Evolutionary conservation across 2,329 filamentous ascomycete genomes (phyloP), one percentile per base, ranked within the genome.

Genomic region (Penicillium hesseltinei): DNA sequence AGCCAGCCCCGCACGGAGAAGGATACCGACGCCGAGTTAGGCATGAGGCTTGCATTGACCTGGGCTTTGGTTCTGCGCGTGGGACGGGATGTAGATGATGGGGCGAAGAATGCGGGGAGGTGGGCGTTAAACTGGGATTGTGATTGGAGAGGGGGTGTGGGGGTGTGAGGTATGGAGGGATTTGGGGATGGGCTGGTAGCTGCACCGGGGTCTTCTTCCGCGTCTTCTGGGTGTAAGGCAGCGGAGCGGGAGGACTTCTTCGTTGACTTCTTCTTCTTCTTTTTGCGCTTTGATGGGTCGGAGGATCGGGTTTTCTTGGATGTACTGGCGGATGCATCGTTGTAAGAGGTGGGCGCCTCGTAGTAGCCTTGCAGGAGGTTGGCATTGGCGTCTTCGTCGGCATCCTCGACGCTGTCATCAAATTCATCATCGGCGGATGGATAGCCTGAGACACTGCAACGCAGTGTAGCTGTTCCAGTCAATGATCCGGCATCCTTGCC

Each of bases 21-120:
- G 4, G 88, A 91, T 57, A 91, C 84, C 2, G 86, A 84, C 4
- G 88, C 88, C 39, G 89, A 91, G 62, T 84, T 89, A 17, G 90
- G 90, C 90, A 94, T 93, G 36, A 92, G 77, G 13, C 87, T 85
- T 72, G 87, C 87, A 72, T 91, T 90, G 68, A 88, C 84, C 56
- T 87, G 86, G 23, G 83, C 75, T 73, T 72, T 71, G 56, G 63
- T 66, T 63, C 68, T 66, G 51, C 70, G 70, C 11, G 67, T 57
- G 7, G 69, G 58, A 25, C 68, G 69, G 17, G 61, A 42, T 8
- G 62, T 52, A 17, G 61, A 57, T 23, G 63, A 64, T 31, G 65
- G 56, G 6, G 56, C 27, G 45, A 67, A 67, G 42, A 67, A 67
- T 21, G 65, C 31, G 8, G 65, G 65, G 21, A 67, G 62, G 21